These are phyloP conservation scores for Tribonema minus DNA, from an alignment of 108 stramenopile species.

Conservation along the genomic window DNA sequence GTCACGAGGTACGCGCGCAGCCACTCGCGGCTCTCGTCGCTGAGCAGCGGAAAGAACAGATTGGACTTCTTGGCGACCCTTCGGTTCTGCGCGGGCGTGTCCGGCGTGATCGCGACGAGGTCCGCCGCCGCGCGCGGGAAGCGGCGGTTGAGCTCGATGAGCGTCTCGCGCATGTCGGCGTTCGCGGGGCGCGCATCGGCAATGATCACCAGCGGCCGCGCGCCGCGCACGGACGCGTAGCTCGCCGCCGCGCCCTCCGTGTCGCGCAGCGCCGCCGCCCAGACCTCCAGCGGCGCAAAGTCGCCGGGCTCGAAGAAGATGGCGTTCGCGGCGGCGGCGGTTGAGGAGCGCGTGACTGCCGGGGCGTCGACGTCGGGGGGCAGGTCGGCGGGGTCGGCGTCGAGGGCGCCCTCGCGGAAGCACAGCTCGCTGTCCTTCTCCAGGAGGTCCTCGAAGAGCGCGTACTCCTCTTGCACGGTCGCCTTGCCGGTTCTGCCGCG, in stretches of 20 bases:
- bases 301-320: neutral
- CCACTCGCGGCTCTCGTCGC: constrained; percentile 20
- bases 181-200: constrained; percentile 11
- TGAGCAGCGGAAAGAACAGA: constrained; percentile 22
- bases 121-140: constrained; percentile 29
- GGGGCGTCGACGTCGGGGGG: too few species aligned
- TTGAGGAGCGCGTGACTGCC: too few species aligned
- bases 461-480: too few species aligned
- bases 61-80: constrained; percentile 17
- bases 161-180: constrained; percentile 11
- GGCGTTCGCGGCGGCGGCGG: too few species aligned
- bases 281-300: constrained; percentile 8
- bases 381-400: too few species aligned
- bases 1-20: constrained; percentile 33
- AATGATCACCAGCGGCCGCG: constrained; percentile 23
- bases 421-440: too few species aligned
- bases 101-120: constrained; percentile 16
- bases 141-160: constrained; percentile 29
- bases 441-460: too few species aligned
- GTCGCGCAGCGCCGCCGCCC: neutral
- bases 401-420: too few species aligned
- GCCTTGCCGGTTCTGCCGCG: too few species aligned
- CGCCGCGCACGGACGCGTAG: neutral
- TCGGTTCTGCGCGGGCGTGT: constrained; percentile 11
- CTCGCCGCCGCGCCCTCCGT: constrained; percentile 4